Evolutionary conservation across 495 filamentous ascomycete genomes (phyloP), one percentile per base, ranked within the genome.

Genomic region (Chaetomium cochliodes): DNA sequence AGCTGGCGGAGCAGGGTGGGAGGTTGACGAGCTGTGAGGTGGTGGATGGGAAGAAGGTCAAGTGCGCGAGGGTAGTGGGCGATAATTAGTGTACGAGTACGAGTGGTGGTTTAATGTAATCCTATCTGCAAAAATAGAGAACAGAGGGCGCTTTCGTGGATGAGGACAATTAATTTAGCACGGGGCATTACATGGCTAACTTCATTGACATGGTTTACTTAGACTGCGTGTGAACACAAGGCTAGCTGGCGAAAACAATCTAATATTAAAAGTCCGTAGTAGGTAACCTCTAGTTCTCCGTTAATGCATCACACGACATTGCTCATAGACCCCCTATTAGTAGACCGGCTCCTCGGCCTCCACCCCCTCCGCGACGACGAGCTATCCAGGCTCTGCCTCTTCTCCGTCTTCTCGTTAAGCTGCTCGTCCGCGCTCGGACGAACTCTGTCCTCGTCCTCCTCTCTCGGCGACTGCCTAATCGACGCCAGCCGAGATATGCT

Each of bases 371-470:
- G 61, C 46, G 50, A 65, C 12, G 66, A 67, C 3, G 16, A 33
- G 52, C 66, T 72, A 18, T 67, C 71, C 47, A 50, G 11, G n/a
- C 62, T 64, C 20, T 39, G 55, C 18, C 62, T 89, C 65, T 86
- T 65, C 69, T 70, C 20, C 9, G 39, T 8, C 51, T 62, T 70
- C n/a, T 70, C 64, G 23, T 7, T 59, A 52, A 55, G n/a, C 11
- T 57, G 37, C 11, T 57, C 59, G 9, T 69, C 60, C 62, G 33
- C 3, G 22, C 63, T 55, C 16, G 9, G 49, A 0, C 33, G 28
- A n/a, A 50, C 20, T 47, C 52, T 42, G 0, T 58, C 66, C 11
- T 61, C 64, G 20, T 64, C 65, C n/a, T 67, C 58, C 57, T 73
- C 70, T 39, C 60, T 63, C 25, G 65, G 55, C 47, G 70, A 63